Base-by-base conservation (phyloP, 169 alveolate genomes). In the Babesia bovis region DNA sequence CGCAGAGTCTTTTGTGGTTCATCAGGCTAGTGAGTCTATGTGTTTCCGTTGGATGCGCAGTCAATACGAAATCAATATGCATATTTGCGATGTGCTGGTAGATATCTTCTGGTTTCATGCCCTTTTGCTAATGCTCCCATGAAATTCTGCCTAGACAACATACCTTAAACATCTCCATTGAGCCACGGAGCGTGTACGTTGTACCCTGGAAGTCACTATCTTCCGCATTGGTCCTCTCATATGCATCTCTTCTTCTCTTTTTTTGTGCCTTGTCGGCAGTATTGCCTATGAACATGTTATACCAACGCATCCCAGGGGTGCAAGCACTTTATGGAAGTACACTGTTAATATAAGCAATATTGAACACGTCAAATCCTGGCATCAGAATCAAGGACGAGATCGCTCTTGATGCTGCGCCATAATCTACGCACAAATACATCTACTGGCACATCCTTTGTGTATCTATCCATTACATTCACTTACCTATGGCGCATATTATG, bases 11-110 rank as follows among this genome's bases (percentile, higher is more conserved):
- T 35, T 67, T 84, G 71, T 85, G 84, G 61, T 84, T 81, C 63
- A 68, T 71, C 50, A 86, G 71, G 10, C 85, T 86, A 13, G 94
- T 77, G 23, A 85, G 77, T 40, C 94, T 53, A 36, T 83, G 87
- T 30, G 93, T 90, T 74, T 68, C 70, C 17, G 94, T 90, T 7
- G 94, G 94, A 52, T 90, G 94, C 7, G 94, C 91, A 0, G 94
- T 90, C 41, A 90, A 69, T 15, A 90, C 94, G 40, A 90, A 78
- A 38, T 90, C 94, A 28, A 90, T 69, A 21, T 74, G 77, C 73
- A 76, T 83, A 17, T 76, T 83, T 4, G 82, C 56, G 36, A 83
- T 15, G 17, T 83, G 84, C 23, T 83, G 84, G 59, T 83, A 83
- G 35, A 83, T 59, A 38, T 68, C 84, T 50, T 78, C 84, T 51